Evolutionary conservation across 768 basidiomycete species (phyloP).

Genomic region (Xerocomellus intermedius): DNA sequence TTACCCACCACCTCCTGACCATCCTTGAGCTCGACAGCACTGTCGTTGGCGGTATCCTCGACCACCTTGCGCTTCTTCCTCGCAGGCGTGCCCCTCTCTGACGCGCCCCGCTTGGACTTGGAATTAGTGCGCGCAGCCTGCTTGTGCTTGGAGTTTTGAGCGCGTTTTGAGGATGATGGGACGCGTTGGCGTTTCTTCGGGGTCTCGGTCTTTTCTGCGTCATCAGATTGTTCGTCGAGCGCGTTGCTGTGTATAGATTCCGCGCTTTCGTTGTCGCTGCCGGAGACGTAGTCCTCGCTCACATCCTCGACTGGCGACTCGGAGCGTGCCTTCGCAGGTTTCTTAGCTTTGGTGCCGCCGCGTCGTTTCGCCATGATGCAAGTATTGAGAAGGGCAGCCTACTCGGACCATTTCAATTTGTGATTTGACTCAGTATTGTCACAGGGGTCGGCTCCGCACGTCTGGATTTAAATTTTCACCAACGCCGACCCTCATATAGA

Average conservation of each 20-base stretch:
- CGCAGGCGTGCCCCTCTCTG: constrained; percentile 13
- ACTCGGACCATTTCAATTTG: not conserved
- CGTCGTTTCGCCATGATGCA: constrained; percentile 19
- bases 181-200: constrained; percentile 23
- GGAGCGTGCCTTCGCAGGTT: not conserved
- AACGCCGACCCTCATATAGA: not conserved
- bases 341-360: constrained; percentile 1
- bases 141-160: constrained; percentile 19
- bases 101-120: constrained; percentile 26
- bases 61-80: constrained; percentile 27
- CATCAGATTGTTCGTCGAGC: constrained; percentile 41
- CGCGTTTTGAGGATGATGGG: constrained; percentile 27
- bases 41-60: constrained; percentile 27
- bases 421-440: not conserved
- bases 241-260: constrained; percentile 42
- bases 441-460: too few species aligned
- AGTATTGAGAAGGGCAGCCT: not conserved
- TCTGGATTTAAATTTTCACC: not conserved
- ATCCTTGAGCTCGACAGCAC: constrained; percentile 50
- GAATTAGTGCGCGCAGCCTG: not conserved
- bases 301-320: constrained; percentile 8
- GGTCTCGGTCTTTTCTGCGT: not conserved
- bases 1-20: constrained; percentile 71
- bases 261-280: constrained; percentile 14
- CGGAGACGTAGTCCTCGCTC: constrained; percentile 11